Percentiles rank a stretch among this genome's conserved stretches.
phyloP scores from a whole-genome alignment of 192 early-diverging fungal species.

The Lobosporangium transversale region DNA sequence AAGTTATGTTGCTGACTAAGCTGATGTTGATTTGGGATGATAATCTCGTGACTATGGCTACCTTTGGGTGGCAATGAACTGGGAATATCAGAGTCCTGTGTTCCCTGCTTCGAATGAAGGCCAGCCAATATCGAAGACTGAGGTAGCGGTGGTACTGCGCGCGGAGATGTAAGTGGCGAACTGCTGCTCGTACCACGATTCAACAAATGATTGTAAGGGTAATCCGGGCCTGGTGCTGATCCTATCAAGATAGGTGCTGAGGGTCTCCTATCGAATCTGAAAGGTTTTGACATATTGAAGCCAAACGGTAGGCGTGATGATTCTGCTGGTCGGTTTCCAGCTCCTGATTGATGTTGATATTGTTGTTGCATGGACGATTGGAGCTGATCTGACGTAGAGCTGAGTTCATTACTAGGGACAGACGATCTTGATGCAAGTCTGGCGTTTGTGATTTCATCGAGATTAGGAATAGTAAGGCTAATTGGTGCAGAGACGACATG shows the following conservation, averaged over 20 bases:
- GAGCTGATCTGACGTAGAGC: slow-evolving; percentile 1
- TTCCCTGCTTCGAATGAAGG: slow-evolving; percentile 28
- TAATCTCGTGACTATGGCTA: slow-evolving; percentile 30
- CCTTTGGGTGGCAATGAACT: slow-evolving; percentile 3
- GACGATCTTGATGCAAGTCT: slow-evolving; percentile 42
- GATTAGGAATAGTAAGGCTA: slow-evolving; percentile 35
- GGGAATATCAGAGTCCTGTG: slow-evolving; percentile 21
- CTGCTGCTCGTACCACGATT: slow-evolving; percentile 13
- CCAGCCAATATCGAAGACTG: slow-evolving; percentile 28
- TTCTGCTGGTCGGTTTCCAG: slow-evolving; percentile 1
- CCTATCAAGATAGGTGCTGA: slow-evolving; percentile 44
- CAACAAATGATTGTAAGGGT: slow-evolving; percentile 19
- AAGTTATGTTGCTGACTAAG: neutral
- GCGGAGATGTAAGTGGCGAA: slow-evolving; percentile 35
- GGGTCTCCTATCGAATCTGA: slow-evolving; percentile 31
- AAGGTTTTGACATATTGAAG: slow-evolving; percentile 45
- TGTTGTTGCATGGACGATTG: slow-evolving; percentile 14
- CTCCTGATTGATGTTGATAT: slow-evolving; percentile 10
- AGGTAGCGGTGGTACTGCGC: slow-evolving; percentile 19
- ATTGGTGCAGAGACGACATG: slow-evolving; percentile 31
- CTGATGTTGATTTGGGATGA: slow-evolving; percentile 22
- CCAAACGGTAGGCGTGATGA: slow-evolving; percentile 35
- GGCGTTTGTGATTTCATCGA: slow-evolving; percentile 40
- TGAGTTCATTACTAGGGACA: slow-evolving; percentile 9
- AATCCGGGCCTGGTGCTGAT: slow-evolving; percentile 22